phyloP scores from a whole-genome alignment of 177 flowering plant genomes.

The Vitis hybrid region DNA sequence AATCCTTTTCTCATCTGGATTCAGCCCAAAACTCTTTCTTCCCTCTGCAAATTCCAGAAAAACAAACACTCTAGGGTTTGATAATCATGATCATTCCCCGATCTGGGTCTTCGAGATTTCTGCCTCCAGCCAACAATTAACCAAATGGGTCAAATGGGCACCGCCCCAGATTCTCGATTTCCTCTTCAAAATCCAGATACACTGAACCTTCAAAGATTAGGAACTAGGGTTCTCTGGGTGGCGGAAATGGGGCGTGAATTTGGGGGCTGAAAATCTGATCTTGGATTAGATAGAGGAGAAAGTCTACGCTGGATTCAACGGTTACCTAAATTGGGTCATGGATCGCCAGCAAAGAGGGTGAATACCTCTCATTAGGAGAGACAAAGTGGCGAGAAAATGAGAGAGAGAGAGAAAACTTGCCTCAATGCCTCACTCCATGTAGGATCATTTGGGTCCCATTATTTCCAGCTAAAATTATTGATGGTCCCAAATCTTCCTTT shows the following conservation, averaged over 20 bases:
- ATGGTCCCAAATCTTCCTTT: background rate
- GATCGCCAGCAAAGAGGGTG: slow-evolving; percentile 5
- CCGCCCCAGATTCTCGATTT: slow-evolving; percentile 1
- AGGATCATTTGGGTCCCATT: background rate
- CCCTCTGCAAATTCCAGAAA: background rate
- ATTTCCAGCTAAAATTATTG: background rate
- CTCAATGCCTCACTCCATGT: background rate
- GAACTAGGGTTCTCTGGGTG: too few species aligned
- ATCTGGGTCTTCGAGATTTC: slow-evolving; percentile 11
- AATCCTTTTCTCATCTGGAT: slow-evolving; percentile 15
- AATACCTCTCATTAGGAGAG: background rate
- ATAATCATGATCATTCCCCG: background rate
- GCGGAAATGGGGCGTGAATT: too few species aligned
- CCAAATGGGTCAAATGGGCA: slow-evolving; percentile 12
- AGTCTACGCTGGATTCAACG: slow-evolving; percentile 21
- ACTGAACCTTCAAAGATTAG: too few species aligned
- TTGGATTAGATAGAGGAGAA: background rate
- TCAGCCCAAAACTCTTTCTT: background rate
- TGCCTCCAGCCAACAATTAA: background rate
- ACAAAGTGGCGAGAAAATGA: background rate
- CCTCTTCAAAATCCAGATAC: background rate
- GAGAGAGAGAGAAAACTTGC: background rate
- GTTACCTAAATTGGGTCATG: slow-evolving; percentile 21
- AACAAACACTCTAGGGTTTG: background rate
- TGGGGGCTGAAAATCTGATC: background rate